Base-by-base conservation (phyloP, 305 asterid species). In the Plantago lanceolata region DNA sequence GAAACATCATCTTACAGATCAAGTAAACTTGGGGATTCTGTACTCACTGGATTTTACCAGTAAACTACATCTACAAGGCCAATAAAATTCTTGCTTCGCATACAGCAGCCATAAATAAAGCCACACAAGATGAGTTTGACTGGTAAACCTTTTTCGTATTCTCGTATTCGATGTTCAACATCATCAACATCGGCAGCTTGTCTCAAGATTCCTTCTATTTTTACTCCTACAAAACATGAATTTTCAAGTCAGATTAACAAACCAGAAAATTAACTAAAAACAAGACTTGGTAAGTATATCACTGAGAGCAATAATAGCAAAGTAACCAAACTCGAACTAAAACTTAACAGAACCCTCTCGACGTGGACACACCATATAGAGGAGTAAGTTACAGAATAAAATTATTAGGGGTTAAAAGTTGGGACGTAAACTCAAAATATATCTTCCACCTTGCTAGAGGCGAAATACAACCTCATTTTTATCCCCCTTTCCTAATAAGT, bases 181-280 rank as follows among this genome's bases (percentile, higher is more conserved):
- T 88, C 91, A 65, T 94, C 99, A 67, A 94, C 99, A 76, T 90
- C 95, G 57, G 99, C 99, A 68, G 99, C 97, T 80, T 94, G 99
- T 75, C 99, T 82, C 81, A 94, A 76, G 71, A 94, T 90, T 57
- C 99, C 99, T 83, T 94, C 99, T 50, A 83, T 85, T 76, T 79
- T 85, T 59, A 88, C 77, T 68, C 97, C 99, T 94, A 73, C 57
- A 77, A 29, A 56, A 8, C 54, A 77, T 28, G 57, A 76, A 16
- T 63, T 48, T 68, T 33, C 51, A 67, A 62, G 48, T 75, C 78
- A 55, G 44, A 70, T 70, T 71, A 68, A 72, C 35, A 40, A 66
- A 68, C 44, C 31, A 48, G 26, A 62, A 50, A 64, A 63, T 21
- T 28, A n/a, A 56, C 45, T 14, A 56, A n/a, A 56, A 37, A 40